A percentile compares a stretch with the other conserved stretches of the same genome.
phyloP scores from a whole-genome alignment of 1,139 yeast species.

The Trichomonascaceae sp. region DNA sequence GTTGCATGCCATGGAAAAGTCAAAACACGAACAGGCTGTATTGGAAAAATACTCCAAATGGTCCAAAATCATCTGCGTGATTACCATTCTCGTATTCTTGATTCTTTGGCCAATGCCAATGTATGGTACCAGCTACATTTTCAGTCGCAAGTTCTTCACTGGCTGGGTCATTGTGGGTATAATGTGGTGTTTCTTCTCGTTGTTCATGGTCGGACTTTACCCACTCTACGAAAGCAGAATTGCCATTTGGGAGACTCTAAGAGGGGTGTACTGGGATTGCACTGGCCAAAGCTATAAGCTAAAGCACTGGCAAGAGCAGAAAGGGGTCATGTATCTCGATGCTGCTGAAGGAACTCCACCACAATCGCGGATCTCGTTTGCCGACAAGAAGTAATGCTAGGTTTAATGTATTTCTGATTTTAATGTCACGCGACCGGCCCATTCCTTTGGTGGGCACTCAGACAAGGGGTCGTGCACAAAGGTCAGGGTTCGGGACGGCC shows the following conservation, averaged over 20 bases:
- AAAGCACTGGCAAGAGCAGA: constrained; percentile 49
- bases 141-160: constrained; percentile 29
- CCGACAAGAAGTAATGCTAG: too few species aligned
- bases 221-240: constrained; percentile 34
- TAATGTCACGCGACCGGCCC: too few species aligned
- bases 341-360: too few species aligned
- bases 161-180: constrained; percentile 32
- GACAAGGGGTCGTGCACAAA: too few species aligned
- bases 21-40: constrained; percentile 9
- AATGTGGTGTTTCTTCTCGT: constrained; percentile 29
- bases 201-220: constrained; percentile 30
- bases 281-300: constrained; percentile 63
- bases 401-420: too few species aligned
- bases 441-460: too few species aligned
- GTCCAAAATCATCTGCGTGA: constrained; percentile 25
- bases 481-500: too few species aligned
- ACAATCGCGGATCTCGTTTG: too few species aligned
- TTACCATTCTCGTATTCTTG: constrained; percentile 21
- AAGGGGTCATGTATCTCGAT: constrained; percentile 39
- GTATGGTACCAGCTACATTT: constrained; percentile 32
- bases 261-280: constrained; percentile 77
- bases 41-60: constrained; percentile 17
- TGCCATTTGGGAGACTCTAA: constrained; percentile 45
- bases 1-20: constrained; percentile 6
- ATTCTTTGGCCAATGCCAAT: constrained; percentile 37